Evolutionary conservation across 176 grass and related monocot species (phyloP).

Genomic region (Canna indica): DNA sequence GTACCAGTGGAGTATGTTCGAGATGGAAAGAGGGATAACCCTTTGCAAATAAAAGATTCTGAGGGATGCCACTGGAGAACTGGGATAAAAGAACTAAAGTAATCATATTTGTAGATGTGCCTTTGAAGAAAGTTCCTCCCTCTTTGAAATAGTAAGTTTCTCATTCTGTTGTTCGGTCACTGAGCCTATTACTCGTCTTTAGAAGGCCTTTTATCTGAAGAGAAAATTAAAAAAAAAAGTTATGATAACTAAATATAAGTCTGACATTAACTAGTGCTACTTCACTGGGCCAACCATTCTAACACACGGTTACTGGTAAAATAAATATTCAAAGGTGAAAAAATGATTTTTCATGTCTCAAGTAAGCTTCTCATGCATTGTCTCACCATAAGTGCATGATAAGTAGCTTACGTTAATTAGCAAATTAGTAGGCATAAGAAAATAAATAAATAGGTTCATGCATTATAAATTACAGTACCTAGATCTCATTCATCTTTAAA

Average conservation of each 20-base stretch:
- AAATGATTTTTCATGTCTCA: not conserved
- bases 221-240: not conserved
- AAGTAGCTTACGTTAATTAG: no score
- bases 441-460: no score
- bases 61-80: not conserved
- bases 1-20: not conserved
- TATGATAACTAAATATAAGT: not conserved
- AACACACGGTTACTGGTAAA: not conserved
- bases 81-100: not conserved
- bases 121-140: constrained; percentile 1
- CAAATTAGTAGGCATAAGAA: no score
- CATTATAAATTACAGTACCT: no score
- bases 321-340: not conserved
- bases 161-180: not conserved
- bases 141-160: not conserved
- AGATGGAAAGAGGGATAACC: not conserved
- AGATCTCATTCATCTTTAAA: no score
- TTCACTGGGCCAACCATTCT: not conserved
- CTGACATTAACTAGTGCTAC: not conserved
- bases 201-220: not conserved
- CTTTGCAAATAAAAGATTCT: not conserved
- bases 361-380: not conserved
- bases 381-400: not conserved
- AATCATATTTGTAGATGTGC: not conserved
- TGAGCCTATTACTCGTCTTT: not conserved